These are phyloP conservation scores for Metarhizium brunneum DNA, from an alignment of 2,329 filamentous ascomycete genomes.

Conservation along the genomic window DNA sequence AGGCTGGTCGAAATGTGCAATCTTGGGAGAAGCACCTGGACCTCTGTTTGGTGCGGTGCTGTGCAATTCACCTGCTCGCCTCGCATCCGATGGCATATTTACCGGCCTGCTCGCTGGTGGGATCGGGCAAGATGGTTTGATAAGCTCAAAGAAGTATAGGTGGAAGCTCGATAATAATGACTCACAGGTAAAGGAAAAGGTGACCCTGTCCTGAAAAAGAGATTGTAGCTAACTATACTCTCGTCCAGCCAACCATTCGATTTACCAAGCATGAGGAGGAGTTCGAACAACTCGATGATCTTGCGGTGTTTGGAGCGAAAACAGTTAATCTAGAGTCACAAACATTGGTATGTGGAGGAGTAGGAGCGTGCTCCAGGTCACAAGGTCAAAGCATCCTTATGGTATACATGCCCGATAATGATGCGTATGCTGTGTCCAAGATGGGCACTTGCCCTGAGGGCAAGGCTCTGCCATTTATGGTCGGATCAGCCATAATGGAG, in stretches of 20 bases:
- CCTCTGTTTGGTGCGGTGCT: conserved; percentile 36
- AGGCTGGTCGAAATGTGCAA: conserved; percentile 38
- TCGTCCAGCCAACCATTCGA: conserved; percentile 15
- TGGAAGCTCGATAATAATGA: conserved; percentile 38
- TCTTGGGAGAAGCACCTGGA: conserved; percentile 24
- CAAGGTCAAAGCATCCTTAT: conserved; percentile 20
- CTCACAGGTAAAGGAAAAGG: background rate
- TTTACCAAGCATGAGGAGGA: conserved; percentile 11
- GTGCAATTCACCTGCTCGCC: conserved; percentile 15
- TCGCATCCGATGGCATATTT: conserved; percentile 22
- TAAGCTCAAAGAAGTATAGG: conserved; percentile 53
- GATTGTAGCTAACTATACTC: background rate
- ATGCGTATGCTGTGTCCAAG: conserved; percentile 19
- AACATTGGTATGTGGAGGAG: conserved; percentile 22
- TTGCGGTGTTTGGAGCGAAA: conserved; percentile 25
- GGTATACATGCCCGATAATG: conserved; percentile 17
- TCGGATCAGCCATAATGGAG: conserved; percentile 53
- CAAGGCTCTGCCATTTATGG: conserved; percentile 48
- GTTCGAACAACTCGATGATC: background rate
- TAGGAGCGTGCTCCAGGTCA: conserved; percentile 16
- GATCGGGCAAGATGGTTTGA: conserved; percentile 52
- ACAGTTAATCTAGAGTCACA: conserved; percentile 12
- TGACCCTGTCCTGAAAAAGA: background rate
- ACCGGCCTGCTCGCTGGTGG: conserved; percentile 64
- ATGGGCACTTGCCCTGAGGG: conserved; percentile 3